phyloP scores from a whole-genome alignment of 1,284 basidiomycete species.

The Ustilago cynodontis region DNA sequence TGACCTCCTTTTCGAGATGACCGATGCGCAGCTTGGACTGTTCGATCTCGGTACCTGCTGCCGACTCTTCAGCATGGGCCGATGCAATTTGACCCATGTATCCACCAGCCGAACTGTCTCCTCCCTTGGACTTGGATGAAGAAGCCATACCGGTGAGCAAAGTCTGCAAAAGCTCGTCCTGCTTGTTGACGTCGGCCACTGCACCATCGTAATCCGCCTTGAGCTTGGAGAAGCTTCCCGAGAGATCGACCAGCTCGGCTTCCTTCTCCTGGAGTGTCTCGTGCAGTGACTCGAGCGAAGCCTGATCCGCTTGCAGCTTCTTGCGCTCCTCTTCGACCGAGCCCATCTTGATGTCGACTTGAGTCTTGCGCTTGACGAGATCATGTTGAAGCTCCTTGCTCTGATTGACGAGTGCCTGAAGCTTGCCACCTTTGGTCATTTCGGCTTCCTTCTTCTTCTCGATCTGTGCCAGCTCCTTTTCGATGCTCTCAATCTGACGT shows the following conservation, averaged over 20 bases:
- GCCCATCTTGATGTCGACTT: slow-evolving; percentile 84
- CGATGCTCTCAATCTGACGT: slow-evolving; percentile 70
- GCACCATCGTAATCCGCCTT: slow-evolving; percentile 77
- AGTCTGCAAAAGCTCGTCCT: slow-evolving; percentile 95
- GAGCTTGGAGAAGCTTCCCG: slow-evolving; percentile 69
- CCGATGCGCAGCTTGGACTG: slow-evolving; percentile 83
- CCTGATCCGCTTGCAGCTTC: slow-evolving; percentile 75
- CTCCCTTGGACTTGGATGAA: slow-evolving; percentile 73
- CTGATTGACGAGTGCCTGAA: slow-evolving; percentile 82
- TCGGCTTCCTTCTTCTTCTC: slow-evolving; percentile 74
- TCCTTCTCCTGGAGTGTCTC: slow-evolving; percentile 72
- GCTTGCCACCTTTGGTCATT: slow-evolving; percentile 80
- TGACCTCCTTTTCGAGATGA: slow-evolving; percentile 85
- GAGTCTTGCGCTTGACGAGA: slow-evolving; percentile 87
- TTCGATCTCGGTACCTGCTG: slow-evolving; percentile 85
- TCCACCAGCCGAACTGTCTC: slow-evolving; percentile 79
- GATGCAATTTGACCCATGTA: slow-evolving; percentile 96
- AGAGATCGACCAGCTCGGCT: slow-evolving; percentile 34
- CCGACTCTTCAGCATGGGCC: slow-evolving; percentile 81
- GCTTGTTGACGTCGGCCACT: slow-evolving; percentile 77
- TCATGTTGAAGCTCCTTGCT: slow-evolving; percentile 84
- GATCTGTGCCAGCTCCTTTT: slow-evolving; percentile 73
- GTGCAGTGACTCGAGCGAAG: slow-evolving; percentile 70
- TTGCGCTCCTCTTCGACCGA: slow-evolving; percentile 85
- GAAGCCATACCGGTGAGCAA: slow-evolving; percentile 89